Conservation (phyloP, 306 rosid genomes). For the Cicer pinnatifidum region DNA sequence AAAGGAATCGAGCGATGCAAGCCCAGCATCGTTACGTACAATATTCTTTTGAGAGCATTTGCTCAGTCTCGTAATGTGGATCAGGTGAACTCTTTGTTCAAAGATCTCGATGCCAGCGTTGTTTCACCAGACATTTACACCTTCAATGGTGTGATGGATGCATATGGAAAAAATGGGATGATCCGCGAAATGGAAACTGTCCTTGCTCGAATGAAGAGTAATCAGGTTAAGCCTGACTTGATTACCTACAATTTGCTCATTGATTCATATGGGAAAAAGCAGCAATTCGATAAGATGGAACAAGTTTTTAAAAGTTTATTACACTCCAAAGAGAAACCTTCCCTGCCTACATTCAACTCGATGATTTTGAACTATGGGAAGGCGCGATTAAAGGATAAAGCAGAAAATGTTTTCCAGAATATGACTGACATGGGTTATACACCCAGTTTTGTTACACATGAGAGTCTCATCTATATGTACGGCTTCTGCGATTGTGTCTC, state of each 20-base stretch:
- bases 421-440: constrained; percentile 74
- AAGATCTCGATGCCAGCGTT: constrained; percentile 82
- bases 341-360: constrained; percentile 87
- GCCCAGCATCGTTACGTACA: constrained; percentile 85
- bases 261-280: constrained; percentile 92
- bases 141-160: constrained; percentile 95
- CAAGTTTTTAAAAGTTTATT: constrained; percentile 88
- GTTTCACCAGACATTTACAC: constrained; percentile 80
- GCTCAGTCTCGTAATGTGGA: constrained; percentile 75
- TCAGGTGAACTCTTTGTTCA: constrained; percentile 69
- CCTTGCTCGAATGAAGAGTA: constrained; percentile 81
- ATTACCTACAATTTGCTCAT: constrained; percentile 84
- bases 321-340: constrained; percentile 75
- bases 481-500: constrained; percentile 81
- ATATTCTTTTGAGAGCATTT: constrained; percentile 85
- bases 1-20: constrained; percentile 85
- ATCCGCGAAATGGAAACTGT: constrained; percentile 84
- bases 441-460: constrained; percentile 79
- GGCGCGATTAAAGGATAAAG: constrained; percentile 77
- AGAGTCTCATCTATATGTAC: constrained; percentile 80
- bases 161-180: constrained; percentile 84
- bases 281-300: constrained; percentile 90
- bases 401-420: constrained; percentile 60
- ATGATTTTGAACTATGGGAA: constrained; percentile 92
- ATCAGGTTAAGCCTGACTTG: constrained; percentile 74